Evolutionary conservation across 257 asterid species (phyloP).

Genomic region (Ajuga chamaepitys): DNA sequence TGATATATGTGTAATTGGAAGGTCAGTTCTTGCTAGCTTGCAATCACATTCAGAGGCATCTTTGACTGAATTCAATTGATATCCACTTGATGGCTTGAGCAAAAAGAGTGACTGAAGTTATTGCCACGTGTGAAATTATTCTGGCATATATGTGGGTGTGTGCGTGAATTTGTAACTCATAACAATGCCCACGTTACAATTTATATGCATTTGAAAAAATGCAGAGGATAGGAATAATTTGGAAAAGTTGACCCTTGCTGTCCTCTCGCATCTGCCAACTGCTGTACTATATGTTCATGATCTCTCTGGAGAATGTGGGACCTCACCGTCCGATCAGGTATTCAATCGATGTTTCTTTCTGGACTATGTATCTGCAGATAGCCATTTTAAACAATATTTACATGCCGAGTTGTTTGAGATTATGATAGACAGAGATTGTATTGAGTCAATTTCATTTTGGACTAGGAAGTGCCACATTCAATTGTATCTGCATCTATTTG

Average conservation of each 20-base stretch:
- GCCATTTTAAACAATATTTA: too few relatives aligned
- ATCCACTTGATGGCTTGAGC: background rate
- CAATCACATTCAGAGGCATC: background rate
- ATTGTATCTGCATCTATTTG: background rate
- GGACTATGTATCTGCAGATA: too few relatives aligned
- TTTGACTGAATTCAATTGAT: background rate
- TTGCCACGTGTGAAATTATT: background rate
- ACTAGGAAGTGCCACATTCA: background rate
- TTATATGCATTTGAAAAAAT: slow-evolving; percentile 15
- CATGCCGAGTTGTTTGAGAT: too few relatives aligned
- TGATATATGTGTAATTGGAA: background rate
- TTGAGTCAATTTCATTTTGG: slow-evolving; percentile 9
- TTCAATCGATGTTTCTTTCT: slow-evolving; percentile 4
- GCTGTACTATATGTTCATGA: slow-evolving; percentile 96
- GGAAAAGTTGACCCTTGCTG: slow-evolving; percentile 96
- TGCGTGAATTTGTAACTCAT: background rate
- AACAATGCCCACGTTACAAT: background rate
- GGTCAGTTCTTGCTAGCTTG: background rate
- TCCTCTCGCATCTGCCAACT: slow-evolving; percentile 91
- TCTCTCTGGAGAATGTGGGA: slow-evolving; percentile 94
- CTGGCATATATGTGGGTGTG: background rate
- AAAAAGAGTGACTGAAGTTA: background rate
- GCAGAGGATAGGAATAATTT: slow-evolving; percentile 95
- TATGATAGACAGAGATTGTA: too few relatives aligned
- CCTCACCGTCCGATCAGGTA: slow-evolving; percentile 97